These are phyloP conservation scores for Euphrasia arctica DNA, from an alignment of 305 asterid genomes.

Conservation along the genomic window DNA sequence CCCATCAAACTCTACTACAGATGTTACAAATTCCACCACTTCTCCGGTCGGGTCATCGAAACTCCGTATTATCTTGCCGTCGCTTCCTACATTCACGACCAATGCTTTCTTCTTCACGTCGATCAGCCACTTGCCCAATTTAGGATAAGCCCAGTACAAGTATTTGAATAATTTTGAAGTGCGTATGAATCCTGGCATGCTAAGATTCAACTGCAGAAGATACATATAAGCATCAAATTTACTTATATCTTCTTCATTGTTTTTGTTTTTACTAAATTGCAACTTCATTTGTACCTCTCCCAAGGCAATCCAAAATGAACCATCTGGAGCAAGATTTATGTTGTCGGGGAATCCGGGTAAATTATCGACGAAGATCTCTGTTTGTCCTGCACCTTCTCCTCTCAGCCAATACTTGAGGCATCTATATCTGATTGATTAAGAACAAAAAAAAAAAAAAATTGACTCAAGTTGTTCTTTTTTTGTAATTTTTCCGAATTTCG, in stretches of 20 bases:
- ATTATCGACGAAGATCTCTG: slow-evolving; percentile 52
- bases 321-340: slow-evolving; percentile 79
- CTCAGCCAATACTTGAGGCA: slow-evolving; percentile 65
- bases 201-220: slow-evolving; percentile 32
- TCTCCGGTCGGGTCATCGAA: slow-evolving; percentile 64
- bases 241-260: neutral
- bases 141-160: slow-evolving; percentile 29
- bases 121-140: slow-evolving; percentile 12
- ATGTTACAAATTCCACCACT: slow-evolving; percentile 57
- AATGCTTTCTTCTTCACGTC: slow-evolving; percentile 32
- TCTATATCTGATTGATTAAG: slow-evolving; percentile 41
- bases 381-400: slow-evolving; percentile 49
- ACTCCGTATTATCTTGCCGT: slow-evolving; percentile 50
- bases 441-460: neutral
- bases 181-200: slow-evolving; percentile 36
- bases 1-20: slow-evolving; percentile 58
- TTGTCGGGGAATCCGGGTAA: slow-evolving; percentile 71
- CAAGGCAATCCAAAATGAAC: slow-evolving; percentile 75
- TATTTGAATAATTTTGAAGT: slow-evolving; percentile 31
- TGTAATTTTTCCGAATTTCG: neutral
- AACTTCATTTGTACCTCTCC: slow-evolving; percentile 32
- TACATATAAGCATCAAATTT: neutral
- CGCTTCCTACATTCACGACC: slow-evolving; percentile 53
- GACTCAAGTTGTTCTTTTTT: neutral
- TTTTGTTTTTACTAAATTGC: neutral